A percentile compares a stretch with the other conserved stretches of the same genome.
Conservation (phyloP, 345 rosid genomes). For the Hibiscus tridactylites region DNA sequence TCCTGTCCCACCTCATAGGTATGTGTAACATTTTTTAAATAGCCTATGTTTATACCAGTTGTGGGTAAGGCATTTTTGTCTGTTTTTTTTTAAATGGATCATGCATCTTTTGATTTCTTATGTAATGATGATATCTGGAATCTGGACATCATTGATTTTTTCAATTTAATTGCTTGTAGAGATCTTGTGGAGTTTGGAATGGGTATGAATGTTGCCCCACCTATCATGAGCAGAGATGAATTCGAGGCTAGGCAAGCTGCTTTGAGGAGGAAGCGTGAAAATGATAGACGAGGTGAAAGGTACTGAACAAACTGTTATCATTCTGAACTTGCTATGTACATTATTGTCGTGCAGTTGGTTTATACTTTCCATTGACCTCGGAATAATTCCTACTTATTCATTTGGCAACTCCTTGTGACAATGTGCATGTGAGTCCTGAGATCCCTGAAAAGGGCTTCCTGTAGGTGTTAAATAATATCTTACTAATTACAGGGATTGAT, state of each 20-base stretch:
- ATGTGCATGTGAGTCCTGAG: not conserved
- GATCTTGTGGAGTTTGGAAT: constrained; percentile 71
- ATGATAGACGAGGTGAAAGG: constrained; percentile 76
- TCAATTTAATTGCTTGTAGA: constrained; percentile 29
- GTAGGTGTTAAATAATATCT: not conserved
- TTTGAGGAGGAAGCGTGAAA: constrained; percentile 75
- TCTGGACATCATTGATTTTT: not conserved
- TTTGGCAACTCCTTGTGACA: not conserved
- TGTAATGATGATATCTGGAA: not conserved
- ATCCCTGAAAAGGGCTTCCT: not conserved
- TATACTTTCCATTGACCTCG: not conserved
- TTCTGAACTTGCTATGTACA: not conserved
- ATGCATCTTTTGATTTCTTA: not conserved
- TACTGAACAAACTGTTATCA: constrained; percentile 7
- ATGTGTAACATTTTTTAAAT: not conserved
- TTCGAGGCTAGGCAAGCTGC: constrained; percentile 85
- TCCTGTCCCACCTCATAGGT: constrained; percentile 58
- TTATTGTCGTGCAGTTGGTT: not conserved
- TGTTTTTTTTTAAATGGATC: not conserved
- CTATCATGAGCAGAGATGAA: constrained; percentile 87
- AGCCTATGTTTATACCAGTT: not conserved
- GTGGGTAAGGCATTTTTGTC: not conserved
- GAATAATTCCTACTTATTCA: not conserved
- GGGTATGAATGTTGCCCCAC: constrained; percentile 70
- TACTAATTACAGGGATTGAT: not conserved